Conservation (phyloP, 169 alveolate species). For the Plasmodium gallinaceum region DNA sequence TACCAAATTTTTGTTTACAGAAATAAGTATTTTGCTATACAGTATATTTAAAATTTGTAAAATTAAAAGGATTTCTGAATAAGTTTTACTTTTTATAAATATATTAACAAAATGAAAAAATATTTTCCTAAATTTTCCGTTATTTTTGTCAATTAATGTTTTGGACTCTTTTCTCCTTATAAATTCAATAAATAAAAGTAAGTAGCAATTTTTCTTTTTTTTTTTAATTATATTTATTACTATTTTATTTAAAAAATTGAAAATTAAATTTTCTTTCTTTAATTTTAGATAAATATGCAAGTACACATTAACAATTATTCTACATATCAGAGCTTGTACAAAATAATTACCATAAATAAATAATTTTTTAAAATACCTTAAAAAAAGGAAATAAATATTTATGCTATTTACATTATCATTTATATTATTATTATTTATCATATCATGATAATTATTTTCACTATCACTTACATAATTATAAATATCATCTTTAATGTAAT, state of each 20-base stretch:
- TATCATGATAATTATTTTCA: neutral
- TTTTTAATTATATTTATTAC: conserved; percentile 28
- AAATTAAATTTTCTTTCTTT: conserved; percentile 54
- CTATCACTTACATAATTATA: neutral
- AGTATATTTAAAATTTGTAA: conserved; percentile 72
- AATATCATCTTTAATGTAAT: neutral
- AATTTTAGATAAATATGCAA: conserved; percentile 74
- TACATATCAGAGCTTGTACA: conserved; percentile 58
- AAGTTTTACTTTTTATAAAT: conserved; percentile 39
- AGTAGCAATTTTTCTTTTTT: conserved; percentile 34
- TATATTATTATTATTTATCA: neutral
- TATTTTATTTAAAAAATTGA: conserved; percentile 59
- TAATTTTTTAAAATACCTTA: conserved; percentile 46
- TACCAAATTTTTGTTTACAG: conserved; percentile 53
- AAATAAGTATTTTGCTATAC: conserved; percentile 22
- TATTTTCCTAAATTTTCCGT: conserved; percentile 50
- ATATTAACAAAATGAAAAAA: conserved; percentile 60
- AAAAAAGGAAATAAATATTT: conserved; percentile 51
- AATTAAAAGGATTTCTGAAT: conserved; percentile 53
- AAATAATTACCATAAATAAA: conserved; percentile 58
- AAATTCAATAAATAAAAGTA: conserved; percentile 71
- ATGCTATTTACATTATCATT: conserved; percentile 15
- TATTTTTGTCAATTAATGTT: conserved; percentile 34
- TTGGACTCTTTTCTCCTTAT: conserved; percentile 44
- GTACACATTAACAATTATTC: conserved; percentile 66